These are phyloP conservation scores for Mentha longifolia DNA, from an alignment of 257 asterid genomes.

Conservation along the genomic window DNA sequence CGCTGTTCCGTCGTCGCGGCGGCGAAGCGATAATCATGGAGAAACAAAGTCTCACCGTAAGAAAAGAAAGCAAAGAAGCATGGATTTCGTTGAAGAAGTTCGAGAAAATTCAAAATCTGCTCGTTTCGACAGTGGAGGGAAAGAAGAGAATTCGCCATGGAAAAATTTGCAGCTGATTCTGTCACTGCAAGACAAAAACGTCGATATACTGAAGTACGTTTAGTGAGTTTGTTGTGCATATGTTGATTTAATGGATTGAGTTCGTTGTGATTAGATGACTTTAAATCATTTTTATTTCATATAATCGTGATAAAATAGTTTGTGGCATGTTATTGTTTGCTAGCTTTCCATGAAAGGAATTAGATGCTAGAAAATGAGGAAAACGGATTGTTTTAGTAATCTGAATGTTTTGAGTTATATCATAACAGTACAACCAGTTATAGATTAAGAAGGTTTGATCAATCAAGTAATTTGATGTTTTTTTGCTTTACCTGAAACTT, in stretches of 20 bases:
- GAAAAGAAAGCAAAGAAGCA: conserved; percentile 59
- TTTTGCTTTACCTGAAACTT: conserved; percentile 9
- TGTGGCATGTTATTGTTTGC: neutral
- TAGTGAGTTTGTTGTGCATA: neutral
- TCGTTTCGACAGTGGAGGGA: conserved; percentile 39
- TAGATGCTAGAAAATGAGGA: neutral
- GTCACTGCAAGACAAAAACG: conserved; percentile 58
- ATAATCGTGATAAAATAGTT: conserved; percentile 15
- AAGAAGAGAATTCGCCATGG: conserved; percentile 59
- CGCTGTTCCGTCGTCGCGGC: conserved; percentile 12
- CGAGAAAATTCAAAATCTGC: conserved; percentile 42
- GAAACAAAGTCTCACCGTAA: conserved; percentile 37
- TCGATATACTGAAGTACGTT: conserved; percentile 49
- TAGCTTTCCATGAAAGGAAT: neutral
- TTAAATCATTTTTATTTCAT: neutral
- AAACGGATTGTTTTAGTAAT: conserved; percentile 15
- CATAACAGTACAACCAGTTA: neutral
- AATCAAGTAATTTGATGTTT: too few species aligned
- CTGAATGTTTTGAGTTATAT: neutral
- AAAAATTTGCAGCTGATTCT: conserved; percentile 64
- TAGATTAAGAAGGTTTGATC: neutral
- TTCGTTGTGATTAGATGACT: conserved; percentile 9
- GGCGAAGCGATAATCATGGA: conserved; percentile 20
- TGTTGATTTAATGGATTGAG: neutral
- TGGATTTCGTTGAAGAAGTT: conserved; percentile 35